A percentile compares a stretch with the other conserved stretches of the same genome.
Evolutionary conservation across 768 basidiomycete genomes (phyloP).

Genomic region (Mycena belliarum): DNA sequence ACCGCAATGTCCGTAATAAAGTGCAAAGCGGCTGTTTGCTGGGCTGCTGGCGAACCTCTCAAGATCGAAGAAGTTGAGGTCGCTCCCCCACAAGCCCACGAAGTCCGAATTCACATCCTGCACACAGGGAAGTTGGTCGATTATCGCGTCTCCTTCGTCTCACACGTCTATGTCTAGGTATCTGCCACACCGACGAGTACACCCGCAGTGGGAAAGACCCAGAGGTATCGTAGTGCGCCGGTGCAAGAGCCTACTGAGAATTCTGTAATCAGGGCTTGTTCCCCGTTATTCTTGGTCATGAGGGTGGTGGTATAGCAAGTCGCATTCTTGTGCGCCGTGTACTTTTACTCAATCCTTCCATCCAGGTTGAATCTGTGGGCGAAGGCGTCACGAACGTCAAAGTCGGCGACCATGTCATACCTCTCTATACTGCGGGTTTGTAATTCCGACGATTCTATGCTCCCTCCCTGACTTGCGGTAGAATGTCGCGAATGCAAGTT

Average conservation of each 20-base stretch:
- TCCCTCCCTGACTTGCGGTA: slow-evolving; percentile 28
- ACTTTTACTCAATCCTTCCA: not conserved
- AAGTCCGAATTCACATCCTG: slow-evolving; percentile 92
- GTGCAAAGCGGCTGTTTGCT: slow-evolving; percentile 91
- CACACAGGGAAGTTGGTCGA: slow-evolving; percentile 67
- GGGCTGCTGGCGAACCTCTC: slow-evolving; percentile 87
- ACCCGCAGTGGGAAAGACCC: slow-evolving; percentile 95
- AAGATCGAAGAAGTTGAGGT: slow-evolving; percentile 93
- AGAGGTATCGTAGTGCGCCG: slow-evolving; percentile 55
- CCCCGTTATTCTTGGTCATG: slow-evolving; percentile 93
- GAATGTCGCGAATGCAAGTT: slow-evolving; percentile 98
- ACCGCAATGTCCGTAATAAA: slow-evolving; percentile 73
- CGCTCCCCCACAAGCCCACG: slow-evolving; percentile 83
- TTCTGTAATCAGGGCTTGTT: slow-evolving; percentile 65
- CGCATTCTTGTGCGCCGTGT: not conserved
- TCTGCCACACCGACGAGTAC: slow-evolving; percentile 99
- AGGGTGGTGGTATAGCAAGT: slow-evolving; percentile 87
- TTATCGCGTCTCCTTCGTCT: slow-evolving; percentile 2
- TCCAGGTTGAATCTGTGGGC: slow-evolving; percentile 93
- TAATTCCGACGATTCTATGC: slow-evolving; percentile 19
- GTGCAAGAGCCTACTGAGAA: slow-evolving; percentile 10
- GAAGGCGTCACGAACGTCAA: slow-evolving; percentile 82
- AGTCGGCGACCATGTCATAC: slow-evolving; percentile 95
- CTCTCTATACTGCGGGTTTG: slow-evolving; percentile 89
- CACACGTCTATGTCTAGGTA: slow-evolving; percentile 46